Conservation (phyloP, 2,329 filamentous ascomycete genomes). For the Graphiopsis chlorocephala region DNA sequence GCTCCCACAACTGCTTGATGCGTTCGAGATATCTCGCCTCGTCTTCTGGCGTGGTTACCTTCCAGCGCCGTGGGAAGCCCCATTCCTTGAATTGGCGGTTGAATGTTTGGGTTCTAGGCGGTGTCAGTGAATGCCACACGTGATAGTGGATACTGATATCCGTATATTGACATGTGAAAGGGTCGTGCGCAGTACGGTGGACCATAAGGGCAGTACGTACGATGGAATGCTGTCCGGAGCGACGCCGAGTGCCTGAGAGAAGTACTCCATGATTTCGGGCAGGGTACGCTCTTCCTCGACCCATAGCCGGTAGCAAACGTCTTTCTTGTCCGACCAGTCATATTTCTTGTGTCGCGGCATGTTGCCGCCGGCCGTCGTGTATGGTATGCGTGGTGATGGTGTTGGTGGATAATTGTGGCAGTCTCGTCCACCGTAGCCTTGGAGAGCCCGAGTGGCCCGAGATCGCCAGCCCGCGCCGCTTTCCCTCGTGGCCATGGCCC, state of each 20-base stretch:
- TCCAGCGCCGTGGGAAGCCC: conserved; percentile 65
- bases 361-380: background rate
- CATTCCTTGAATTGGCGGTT: conserved; percentile 51
- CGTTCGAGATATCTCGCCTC: conserved; percentile 65
- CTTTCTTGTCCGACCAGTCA: conserved; percentile 65
- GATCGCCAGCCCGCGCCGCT: background rate
- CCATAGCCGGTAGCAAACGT: conserved; percentile 68
- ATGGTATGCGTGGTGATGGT: background rate
- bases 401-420: background rate
- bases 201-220: conserved; percentile 42
- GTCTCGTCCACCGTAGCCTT: conserved; percentile 10
- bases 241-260: conserved; percentile 46
- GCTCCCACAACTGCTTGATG: conserved; percentile 74
- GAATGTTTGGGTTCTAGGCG: conserved; percentile 21
- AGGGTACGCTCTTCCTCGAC: conserved; percentile 71
- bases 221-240: conserved; percentile 61
- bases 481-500: background rate
- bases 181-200: background rate
- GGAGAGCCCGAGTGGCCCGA: background rate
- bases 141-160: background rate
- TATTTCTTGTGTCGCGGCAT: conserved; percentile 46
- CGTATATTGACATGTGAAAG: conserved; percentile 3
- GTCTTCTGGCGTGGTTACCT: conserved; percentile 69
- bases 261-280: conserved; percentile 71
- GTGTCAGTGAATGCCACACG: background rate